A percentile compares a stretch with the other conserved stretches of the same genome.
Evolutionary conservation across 2,329 filamentous ascomycete genomes (phyloP).

Genomic region (Aureobasidium pullulans): DNA sequence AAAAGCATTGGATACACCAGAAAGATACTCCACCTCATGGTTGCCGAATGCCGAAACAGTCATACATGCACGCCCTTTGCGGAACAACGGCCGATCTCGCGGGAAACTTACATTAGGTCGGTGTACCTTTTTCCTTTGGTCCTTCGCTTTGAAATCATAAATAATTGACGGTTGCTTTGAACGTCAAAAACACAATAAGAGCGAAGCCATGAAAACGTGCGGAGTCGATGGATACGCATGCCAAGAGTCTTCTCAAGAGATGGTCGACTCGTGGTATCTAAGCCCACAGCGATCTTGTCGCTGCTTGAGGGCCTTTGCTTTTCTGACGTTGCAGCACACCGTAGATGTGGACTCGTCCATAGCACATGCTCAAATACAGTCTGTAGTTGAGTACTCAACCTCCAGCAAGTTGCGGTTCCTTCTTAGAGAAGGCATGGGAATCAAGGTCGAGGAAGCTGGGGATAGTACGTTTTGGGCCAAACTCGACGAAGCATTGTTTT

Average conservation of each 20-base stretch:
- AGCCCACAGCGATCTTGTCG: neutral
- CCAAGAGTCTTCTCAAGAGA: neutral
- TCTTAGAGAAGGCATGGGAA: too few relatives aligned
- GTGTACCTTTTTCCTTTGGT: neutral
- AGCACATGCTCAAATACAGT: too few relatives aligned
- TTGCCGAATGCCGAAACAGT: slow-evolving; percentile 9
- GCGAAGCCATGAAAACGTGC: neutral
- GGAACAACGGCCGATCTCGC: slow-evolving; percentile 5
- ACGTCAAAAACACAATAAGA: neutral
- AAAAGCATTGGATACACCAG: neutral
- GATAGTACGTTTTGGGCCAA: too few relatives aligned
- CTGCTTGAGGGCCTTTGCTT: neutral
- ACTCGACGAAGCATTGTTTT: too few relatives aligned
- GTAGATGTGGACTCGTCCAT: too few relatives aligned
- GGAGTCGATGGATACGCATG: neutral
- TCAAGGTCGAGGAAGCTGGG: too few relatives aligned
- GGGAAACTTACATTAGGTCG: neutral
- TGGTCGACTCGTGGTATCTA: neutral
- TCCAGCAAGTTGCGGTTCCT: too few relatives aligned
- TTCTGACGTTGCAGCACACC: too few relatives aligned
- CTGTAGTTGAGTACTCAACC: too few relatives aligned
- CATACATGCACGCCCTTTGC: neutral
- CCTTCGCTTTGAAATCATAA: neutral
- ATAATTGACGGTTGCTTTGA: neutral
- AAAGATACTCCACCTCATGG: slow-evolving; percentile 1